These are phyloP conservation scores for Paecilomyces dactylethromorphus DNA, from an alignment of 2,329 filamentous ascomycete species.

Conservation along the genomic window DNA sequence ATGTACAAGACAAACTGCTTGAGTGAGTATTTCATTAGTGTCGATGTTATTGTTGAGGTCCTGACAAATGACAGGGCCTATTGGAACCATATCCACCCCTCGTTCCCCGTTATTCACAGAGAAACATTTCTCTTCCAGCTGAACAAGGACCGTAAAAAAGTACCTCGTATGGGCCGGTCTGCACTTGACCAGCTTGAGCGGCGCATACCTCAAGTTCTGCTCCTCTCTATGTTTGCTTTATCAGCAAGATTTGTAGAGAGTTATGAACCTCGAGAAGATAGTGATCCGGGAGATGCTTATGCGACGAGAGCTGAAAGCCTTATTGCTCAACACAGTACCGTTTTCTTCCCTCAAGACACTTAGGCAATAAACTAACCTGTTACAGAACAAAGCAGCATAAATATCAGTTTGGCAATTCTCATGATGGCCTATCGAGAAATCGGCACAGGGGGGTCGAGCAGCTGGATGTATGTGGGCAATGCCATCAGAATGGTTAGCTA, in stretches of 20 bases:
- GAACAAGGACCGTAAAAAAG: slow-evolving; percentile 5
- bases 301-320: slow-evolving; percentile 6
- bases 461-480: slow-evolving; percentile 8
- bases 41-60: background rate
- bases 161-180: slow-evolving; percentile 5
- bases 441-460: slow-evolving; percentile 7
- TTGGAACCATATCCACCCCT: slow-evolving; percentile 6
- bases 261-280: slow-evolving; percentile 3
- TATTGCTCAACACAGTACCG: slow-evolving; percentile 6
- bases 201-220: slow-evolving; percentile 6
- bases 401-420: slow-evolving; percentile 5
- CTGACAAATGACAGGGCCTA: slow-evolving; percentile 1
- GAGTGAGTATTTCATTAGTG: slow-evolving; percentile 2
- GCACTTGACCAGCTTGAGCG: slow-evolving; percentile 7
- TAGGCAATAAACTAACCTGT: background rate
- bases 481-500: slow-evolving; percentile 5
- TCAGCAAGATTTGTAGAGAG: slow-evolving; percentile 6
- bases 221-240: slow-evolving; percentile 6
- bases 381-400: slow-evolving; percentile 7
- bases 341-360: background rate
- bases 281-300: slow-evolving; percentile 6
- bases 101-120: slow-evolving; percentile 6
- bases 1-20: slow-evolving; percentile 5
- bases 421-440: slow-evolving; percentile 9
- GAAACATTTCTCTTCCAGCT: slow-evolving; percentile 8